Base-by-base conservation (phyloP, 768 basidiomycete species). In the Mycena capillaripes region DNA sequence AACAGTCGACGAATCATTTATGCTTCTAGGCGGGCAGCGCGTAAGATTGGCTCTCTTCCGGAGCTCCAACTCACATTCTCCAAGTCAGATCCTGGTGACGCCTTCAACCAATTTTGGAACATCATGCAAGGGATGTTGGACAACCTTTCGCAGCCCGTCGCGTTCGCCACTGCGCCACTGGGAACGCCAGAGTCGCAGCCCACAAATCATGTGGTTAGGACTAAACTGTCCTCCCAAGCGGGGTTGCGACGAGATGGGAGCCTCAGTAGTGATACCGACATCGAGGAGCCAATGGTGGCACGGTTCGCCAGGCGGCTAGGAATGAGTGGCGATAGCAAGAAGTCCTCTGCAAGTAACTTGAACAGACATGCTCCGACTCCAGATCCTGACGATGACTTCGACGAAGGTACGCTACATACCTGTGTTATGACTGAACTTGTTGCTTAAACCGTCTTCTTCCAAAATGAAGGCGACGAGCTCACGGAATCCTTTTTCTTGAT, bases 71-170 rank as follows among this genome's bases (percentile, higher is more conserved):
- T 76, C 44, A 76, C 36, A 50, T 56, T 64, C 50, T 69, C 50
- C 53, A 65, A 93, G 93, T 91, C 91, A 70, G 95, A 96, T 77
- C 92, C 94, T 3, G 90, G 92, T 5, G 95, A 96, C 77, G 91
- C 94, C 6, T 96, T 96, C 84, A 95, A 95, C 78, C 89, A 94
- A 76, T 96, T 96, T 78, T 96, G 95, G 95, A 91, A 89, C 75
- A 93, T 93, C 58, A 92, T 95, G 85, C 94, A 96, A 81, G 93
- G 91, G 46, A 92, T 95, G 90, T 81, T 96, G 55, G 94, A 96
- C 76, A 93, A 95, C 76, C 86, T 96, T n/a, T 92, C 93, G 5
- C 93, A 95, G 76, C 92, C 93, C 5, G 90, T 94, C 11, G 95
- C 95, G 19, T 96, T 96, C 77, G 90, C 95, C 6, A 95, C 93